A percentile compares a stretch with the other conserved stretches of the same genome.
These are phyloP conservation scores for Solanum okadae DNA, from an alignment of 257 asterid genomes.

Conservation along the genomic window DNA sequence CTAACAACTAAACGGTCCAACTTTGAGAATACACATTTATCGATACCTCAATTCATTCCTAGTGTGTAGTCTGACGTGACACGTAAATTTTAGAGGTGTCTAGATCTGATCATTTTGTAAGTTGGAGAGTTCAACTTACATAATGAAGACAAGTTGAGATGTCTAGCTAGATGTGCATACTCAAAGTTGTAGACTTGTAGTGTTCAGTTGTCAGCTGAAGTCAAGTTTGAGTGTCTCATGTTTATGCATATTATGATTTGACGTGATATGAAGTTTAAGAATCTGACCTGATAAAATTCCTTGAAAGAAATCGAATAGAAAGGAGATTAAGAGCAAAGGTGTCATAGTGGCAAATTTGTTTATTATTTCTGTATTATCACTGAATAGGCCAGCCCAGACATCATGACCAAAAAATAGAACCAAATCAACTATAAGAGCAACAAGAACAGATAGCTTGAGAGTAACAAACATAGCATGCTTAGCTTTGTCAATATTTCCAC, in stretches of 20 bases:
- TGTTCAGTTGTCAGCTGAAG: too few relatives aligned
- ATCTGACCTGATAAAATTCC: conserved; percentile 56
- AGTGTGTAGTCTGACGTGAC: neutral
- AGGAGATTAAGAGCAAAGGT: conserved; percentile 49
- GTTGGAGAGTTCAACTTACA: neutral
- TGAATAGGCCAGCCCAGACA: conserved; percentile 61
- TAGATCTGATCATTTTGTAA: neutral
- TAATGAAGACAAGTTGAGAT: neutral
- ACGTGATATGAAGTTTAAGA: neutral
- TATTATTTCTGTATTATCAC: conserved; percentile 40
- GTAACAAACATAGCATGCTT: conserved; percentile 58
- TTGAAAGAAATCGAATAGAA: conserved; percentile 51
- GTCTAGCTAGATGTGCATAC: neutral
- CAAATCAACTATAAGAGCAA: conserved; percentile 27
- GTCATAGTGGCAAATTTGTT: conserved; percentile 47
- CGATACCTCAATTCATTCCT: neutral
- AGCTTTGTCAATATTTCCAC: conserved; percentile 51
- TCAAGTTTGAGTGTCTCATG: neutral
- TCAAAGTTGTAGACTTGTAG: neutral
- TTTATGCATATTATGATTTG: neutral
- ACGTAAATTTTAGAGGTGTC: neutral
- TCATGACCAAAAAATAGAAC: conserved; percentile 45
- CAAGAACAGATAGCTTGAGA: conserved; percentile 39
- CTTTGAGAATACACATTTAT: neutral
- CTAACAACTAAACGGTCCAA: neutral